Evolutionary conservation across 352 stramenopile species (phyloP).

Genomic region (Pythium phragmitis): DNA sequence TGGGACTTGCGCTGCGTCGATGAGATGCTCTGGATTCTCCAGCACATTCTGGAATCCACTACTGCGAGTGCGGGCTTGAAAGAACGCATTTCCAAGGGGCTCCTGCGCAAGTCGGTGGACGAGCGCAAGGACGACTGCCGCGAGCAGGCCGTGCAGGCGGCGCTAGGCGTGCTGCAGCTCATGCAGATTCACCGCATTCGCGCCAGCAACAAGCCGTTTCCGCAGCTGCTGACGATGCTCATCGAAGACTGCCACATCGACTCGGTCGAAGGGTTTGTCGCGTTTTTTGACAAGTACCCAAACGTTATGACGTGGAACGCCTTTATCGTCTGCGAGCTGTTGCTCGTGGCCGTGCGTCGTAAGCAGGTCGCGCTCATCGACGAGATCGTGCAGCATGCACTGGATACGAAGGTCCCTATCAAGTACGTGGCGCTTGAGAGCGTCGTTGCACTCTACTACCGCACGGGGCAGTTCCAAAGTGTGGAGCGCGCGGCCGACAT

Average conservation of each 20-base stretch:
- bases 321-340: constrained; percentile 63
- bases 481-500: constrained; percentile 64
- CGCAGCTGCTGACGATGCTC: constrained; percentile 41
- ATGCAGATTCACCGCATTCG: constrained; percentile 61
- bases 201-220: constrained; percentile 49
- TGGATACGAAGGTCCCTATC: constrained; percentile 64
- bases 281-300: constrained; percentile 49
- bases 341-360: constrained; percentile 50
- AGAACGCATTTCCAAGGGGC: constrained; percentile 56
- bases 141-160: constrained; percentile 33
- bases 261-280: constrained; percentile 39
- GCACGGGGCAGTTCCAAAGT: constrained; percentile 54
- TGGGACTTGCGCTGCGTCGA: constrained; percentile 39
- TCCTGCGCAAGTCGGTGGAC: constrained; percentile 51
- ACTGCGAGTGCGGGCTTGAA: constrained; percentile 44
- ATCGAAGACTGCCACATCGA: constrained; percentile 32
- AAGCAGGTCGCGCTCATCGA: constrained; percentile 58
- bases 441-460: constrained; percentile 72
- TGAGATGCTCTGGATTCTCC: constrained; percentile 59
- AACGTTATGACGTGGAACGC: constrained; percentile 60
- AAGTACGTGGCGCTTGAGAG: constrained; percentile 77
- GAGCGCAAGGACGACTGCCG: constrained; percentile 38
- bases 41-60: constrained; percentile 42
- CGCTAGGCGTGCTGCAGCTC: constrained; percentile 46
- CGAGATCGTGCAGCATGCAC: constrained; percentile 53